Evolutionary conservation across 2,329 filamentous ascomycete genomes (phyloP), one percentile per base, ranked within the genome.

Genomic region (Phoma sp.): DNA sequence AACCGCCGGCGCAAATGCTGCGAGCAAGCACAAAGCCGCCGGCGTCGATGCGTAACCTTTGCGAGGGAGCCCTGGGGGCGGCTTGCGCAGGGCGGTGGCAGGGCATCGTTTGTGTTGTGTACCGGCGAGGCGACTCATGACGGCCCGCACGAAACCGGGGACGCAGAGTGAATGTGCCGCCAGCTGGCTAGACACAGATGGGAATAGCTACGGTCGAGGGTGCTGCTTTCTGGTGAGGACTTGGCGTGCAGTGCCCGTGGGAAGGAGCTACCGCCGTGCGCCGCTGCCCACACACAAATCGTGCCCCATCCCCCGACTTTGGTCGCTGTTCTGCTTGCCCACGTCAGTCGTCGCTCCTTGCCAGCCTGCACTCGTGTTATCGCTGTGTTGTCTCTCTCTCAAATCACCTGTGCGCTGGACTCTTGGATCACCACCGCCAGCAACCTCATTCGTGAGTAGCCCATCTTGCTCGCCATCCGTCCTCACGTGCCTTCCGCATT

Each of bases 401-500:
- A 35, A 39, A 50, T 42, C 46, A 36, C 42, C 8, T 42, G 29
- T 42, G 46, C 47, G 52, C 46, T 50, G 46, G 41, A 50, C 37
- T 38, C 7, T 41, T 37, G 36, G 32, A 50, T 18, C 42, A 25
- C 41, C 13, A 41, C 29, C 36, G 32, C 32, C 23, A 33, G 14
- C 37, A 46, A 40, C 37, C 36, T 42, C 57, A 53, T 47, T 46
- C 57, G 57, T 60, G 49, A 57, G 61, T 64, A 47, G 63, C 64
- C 61, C 55, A 59, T 64, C 61, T 58, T 54, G 51, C 51, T 61
- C 38, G 41, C 58, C 54, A 41, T n/a, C 52, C 32, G 40, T 58
- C 30, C 65, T 72, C 70, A 73, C 70, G 70, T 72, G 69, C 64
- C 46, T 47, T 43, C 69, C 69, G 55, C 38, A 66, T 68, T 57